phyloP scores from a whole-genome alignment of 2,329 filamentous ascomycete species.

The Cladophialophora bantiana region DNA sequence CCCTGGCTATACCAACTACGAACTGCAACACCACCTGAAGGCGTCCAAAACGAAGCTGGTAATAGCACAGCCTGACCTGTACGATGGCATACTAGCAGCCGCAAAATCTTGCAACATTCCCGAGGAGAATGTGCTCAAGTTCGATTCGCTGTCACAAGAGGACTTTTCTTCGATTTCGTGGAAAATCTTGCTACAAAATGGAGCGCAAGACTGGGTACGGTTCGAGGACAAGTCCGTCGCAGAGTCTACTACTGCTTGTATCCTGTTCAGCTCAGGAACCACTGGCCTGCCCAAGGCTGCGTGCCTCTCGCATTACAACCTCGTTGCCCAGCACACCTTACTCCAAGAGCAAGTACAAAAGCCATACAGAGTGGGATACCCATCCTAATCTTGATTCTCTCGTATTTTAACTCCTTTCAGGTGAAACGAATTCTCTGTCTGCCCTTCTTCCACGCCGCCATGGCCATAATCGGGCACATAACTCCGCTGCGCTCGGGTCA shows the following conservation, averaged over 20 bases:
- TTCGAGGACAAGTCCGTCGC: slow-evolving; percentile 48
- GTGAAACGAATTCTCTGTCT: slow-evolving; percentile 14
- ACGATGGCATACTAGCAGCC: slow-evolving; percentile 17
- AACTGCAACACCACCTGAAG: slow-evolving; percentile 57
- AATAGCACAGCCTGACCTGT: slow-evolving; percentile 49
- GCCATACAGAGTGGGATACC: slow-evolving; percentile 7
- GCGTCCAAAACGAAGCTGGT: slow-evolving; percentile 54
- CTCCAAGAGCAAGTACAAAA: slow-evolving; percentile 15
- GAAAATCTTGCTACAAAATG: slow-evolving; percentile 14
- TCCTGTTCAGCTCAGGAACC: slow-evolving; percentile 64
- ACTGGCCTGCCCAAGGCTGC: slow-evolving; percentile 67
- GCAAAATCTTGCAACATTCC: slow-evolving; percentile 13
- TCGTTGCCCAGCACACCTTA: slow-evolving; percentile 56
- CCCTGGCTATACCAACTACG: slow-evolving; percentile 54
- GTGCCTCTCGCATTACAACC: slow-evolving; percentile 59
- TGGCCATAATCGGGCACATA: slow-evolving; percentile 22
- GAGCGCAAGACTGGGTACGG: slow-evolving; percentile 52
- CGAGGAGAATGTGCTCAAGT: slow-evolving; percentile 5
- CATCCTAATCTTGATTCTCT: neutral
- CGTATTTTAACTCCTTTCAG: neutral
- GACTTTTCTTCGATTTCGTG: neutral
- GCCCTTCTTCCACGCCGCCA: slow-evolving; percentile 26
- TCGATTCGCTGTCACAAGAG: slow-evolving; percentile 6
- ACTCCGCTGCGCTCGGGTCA: slow-evolving; percentile 52
- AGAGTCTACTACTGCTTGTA: slow-evolving; percentile 56